Evolutionary conservation across 768 basidiomycete species (phyloP).

Genomic region (Mycena crocata): DNA sequence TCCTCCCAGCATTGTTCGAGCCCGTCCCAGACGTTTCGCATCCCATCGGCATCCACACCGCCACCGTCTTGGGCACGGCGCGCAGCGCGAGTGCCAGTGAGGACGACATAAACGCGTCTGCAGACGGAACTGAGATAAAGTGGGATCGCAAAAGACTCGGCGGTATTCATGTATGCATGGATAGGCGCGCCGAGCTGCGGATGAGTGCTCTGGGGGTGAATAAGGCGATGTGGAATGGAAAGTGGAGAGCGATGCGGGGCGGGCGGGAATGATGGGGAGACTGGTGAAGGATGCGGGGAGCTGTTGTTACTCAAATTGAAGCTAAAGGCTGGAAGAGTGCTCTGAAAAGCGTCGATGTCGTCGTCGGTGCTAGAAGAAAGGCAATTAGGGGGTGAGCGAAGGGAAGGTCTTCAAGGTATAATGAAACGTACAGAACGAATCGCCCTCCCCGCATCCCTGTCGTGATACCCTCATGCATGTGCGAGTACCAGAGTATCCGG

Average conservation of each 20-base stretch:
- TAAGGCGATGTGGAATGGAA: slow-evolving; percentile 28
- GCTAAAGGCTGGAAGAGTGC: slow-evolving; percentile 60
- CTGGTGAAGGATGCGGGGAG: slow-evolving; percentile 47
- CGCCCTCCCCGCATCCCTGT: slow-evolving; percentile 89
- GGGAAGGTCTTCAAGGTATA: slow-evolving; percentile 14
- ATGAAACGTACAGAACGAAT: slow-evolving; percentile 72
- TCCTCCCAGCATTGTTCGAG: slow-evolving; percentile 89
- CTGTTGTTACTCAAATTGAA: slow-evolving; percentile 36
- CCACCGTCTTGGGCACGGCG: slow-evolving; percentile 63
- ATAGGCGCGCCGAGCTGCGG: slow-evolving; percentile 46
- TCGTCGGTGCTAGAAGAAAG: slow-evolving; percentile 78
- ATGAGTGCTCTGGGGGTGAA: slow-evolving; percentile 37
- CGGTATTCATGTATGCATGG: slow-evolving; percentile 63
- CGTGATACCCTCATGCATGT: slow-evolving; percentile 86
- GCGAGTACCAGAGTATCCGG: slow-evolving; percentile 90
- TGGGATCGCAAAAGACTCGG: slow-evolving; percentile 74
- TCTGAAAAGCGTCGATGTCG: slow-evolving; percentile 80
- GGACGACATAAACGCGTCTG: slow-evolving; percentile 77
- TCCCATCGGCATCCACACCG: slow-evolving; percentile 68
- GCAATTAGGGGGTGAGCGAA: slow-evolving; percentile 1
- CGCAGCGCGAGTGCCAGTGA: slow-evolving; percentile 85
- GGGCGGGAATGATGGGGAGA: slow-evolving; percentile 50
- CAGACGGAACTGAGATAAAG: slow-evolving; percentile 83
- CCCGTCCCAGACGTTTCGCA: slow-evolving; percentile 87
- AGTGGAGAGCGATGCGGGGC: slow-evolving; percentile 5